Conservation (phyloP, 2,329 filamentous ascomycete species). For the Trichoderma endophyticum region DNA sequence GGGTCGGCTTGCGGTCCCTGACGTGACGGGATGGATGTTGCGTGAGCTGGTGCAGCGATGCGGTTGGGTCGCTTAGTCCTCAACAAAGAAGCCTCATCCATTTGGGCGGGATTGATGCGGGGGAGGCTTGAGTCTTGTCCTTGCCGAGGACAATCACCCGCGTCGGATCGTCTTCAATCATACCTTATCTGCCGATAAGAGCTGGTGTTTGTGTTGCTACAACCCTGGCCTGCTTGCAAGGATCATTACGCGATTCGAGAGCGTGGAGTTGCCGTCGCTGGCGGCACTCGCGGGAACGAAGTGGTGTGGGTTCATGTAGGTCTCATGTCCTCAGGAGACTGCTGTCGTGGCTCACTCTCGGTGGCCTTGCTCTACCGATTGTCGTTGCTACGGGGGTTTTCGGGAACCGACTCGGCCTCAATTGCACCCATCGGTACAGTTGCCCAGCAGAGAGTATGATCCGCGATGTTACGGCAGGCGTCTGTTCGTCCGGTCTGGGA, state of each 20-base stretch:
- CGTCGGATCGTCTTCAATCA: conserved; percentile 16
- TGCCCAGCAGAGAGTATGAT: not conserved
- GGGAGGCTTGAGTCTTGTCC: conserved; percentile 16
- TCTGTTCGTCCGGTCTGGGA: not conserved
- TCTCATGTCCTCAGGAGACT: not conserved
- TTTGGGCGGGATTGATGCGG: conserved; percentile 16
- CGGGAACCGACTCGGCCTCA: not conserved
- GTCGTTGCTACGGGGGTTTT: conserved; percentile 1
- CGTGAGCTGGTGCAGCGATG: conserved; percentile 1
- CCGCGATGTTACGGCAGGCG: not conserved
- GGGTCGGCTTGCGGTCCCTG: not conserved
- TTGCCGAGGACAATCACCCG: conserved; percentile 16
- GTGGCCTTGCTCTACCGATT: not conserved
- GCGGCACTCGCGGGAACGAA: conserved; percentile 16
- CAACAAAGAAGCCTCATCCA: conserved; percentile 11
- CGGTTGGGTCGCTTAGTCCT: conserved; percentile 17
- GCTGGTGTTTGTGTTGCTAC: conserved; percentile 6
- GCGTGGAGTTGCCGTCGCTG: conserved; percentile 4
- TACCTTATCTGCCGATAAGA: conserved; percentile 18
- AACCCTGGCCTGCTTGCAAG: conserved; percentile 8
- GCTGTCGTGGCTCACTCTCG: conserved; percentile 12
- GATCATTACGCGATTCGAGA: conserved; percentile 6
- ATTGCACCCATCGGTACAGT: not conserved
- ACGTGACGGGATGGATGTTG: not conserved
- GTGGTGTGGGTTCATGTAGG: conserved; percentile 1